phyloP scores from a whole-genome alignment of 805 yeast genomes.

The Candida manassasensis region DNA sequence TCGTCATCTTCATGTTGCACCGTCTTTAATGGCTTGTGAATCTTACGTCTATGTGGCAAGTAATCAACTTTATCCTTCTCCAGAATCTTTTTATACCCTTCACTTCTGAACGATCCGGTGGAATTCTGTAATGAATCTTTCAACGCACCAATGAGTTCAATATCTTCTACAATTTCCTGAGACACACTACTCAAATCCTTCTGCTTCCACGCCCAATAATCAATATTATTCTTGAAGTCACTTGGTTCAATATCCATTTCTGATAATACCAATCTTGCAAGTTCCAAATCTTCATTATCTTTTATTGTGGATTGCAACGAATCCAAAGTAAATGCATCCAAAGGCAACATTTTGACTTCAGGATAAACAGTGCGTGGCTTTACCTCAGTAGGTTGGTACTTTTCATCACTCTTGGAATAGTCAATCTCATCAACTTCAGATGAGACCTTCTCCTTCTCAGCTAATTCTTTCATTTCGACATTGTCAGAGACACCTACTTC shows the following conservation, averaged over 20 bases:
- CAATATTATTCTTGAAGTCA: constrained; percentile 31
- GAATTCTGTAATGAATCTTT: constrained; percentile 33
- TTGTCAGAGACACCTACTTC: constrained; percentile 17
- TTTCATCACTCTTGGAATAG: constrained; percentile 23
- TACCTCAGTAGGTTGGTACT: constrained; percentile 49
- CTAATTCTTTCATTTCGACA: constrained; percentile 8
- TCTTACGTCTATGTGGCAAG: constrained; percentile 73
- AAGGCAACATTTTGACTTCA: constrained; percentile 23
- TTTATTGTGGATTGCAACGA: constrained; percentile 51
- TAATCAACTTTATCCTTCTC: constrained; percentile 72
- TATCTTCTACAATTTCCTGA: constrained; percentile 23
- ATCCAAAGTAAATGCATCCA: constrained; percentile 36
- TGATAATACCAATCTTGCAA: constrained; percentile 45
- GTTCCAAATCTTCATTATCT: constrained; percentile 69
- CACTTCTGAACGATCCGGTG: constrained; percentile 64
- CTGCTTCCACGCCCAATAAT: constrained; percentile 68
- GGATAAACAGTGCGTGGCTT: constrained; percentile 54
- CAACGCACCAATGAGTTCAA: constrained; percentile 24
- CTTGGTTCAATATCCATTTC: constrained; percentile 14
- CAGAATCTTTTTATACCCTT: constrained; percentile 68
- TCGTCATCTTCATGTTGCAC: constrained; percentile 62
- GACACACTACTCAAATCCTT: constrained; percentile 21
- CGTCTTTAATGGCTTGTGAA: constrained; percentile 67
- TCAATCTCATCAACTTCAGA: constrained; percentile 21
- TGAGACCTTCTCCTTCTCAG: constrained; percentile 17